Evolutionary conservation across 345 rosid genomes (phyloP), one percentile per base, ranked within the genome.

Genomic region (Linum tenue): DNA sequence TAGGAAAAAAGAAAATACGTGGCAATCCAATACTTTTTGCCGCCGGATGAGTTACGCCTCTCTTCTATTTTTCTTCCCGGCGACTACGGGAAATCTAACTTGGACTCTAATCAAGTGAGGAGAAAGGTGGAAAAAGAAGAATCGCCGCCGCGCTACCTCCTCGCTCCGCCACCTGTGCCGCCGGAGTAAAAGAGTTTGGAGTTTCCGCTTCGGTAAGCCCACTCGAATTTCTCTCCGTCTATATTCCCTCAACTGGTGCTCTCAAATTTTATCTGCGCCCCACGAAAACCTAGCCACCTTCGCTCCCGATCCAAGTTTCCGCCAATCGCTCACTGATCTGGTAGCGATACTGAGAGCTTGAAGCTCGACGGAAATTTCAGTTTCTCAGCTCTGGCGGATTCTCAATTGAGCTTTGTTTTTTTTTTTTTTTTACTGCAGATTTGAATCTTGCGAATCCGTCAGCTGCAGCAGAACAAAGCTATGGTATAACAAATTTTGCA

Each of bases 401-500:
- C 57, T 35, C 8, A 36, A 11, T 59, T 57, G 12, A 61, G 56
- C 17, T 48, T 50, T 22, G 4, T 16, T 42, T 14, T 60, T 2
- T 7, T n/a, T n/a, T n/a, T 62, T 68, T 31, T 56, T 69, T 41
- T 15, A 12, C 37, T 50, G 62, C 41, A 64, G 72, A 42, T 64
- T 67, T 64, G 66, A 59, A 72, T 42, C 16, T 53, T 44, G 69
- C 10, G 12, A 17, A 64, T 56, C n/a, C 31, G 60, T 63, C 17
- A 3, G 35, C 51, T 59, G 55, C 35, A 60, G 62, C 31, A 59
- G 61, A 58, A 17, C 64, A 14, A 38, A 68, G 61, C 50, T 39
- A 73, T 73, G 76, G 76, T 73, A 68, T 57, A 9, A 10, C 60
- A 7, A 40, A 48, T 37, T 38, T 38, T 22, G 22, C 12, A 50